Base-by-base conservation (phyloP, 257 asterid species). In the Nicotiana attenuata region DNA sequence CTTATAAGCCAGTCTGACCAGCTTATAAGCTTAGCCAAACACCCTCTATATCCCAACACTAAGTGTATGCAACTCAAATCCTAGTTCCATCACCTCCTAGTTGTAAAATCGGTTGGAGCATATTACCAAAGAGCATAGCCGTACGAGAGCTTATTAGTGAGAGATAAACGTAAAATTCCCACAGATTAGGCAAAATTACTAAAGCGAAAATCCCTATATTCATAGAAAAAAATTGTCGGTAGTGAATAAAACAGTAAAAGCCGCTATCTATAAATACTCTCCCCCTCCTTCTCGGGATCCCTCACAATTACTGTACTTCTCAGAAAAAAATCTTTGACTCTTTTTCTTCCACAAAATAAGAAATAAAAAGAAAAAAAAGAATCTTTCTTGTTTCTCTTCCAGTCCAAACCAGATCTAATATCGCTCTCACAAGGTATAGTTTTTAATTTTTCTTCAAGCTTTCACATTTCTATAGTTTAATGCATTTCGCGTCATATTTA, bases 281-380 rank as follows among this genome's bases (percentile, higher is more conserved):
- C 19, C 19, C 68, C 68, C 15, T 63, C 68, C 78, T 69, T 11
- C 35, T 20, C 20, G 78, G 78, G 59, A 41, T 69, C 78, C 78
- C 33, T 69, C 78, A 69, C n/a, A 69, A 69, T 69, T 69, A 41
- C 13, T 69, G 45, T 55, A n/a, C 11, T 17, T 24, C 10, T 20
- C 77, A 35, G 19, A 20, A n/a, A 73, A 24, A 73, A 47, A 73
- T 73, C 41, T 73, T 73, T 73, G 79, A 73, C 79, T 73, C 79
- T 73, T 73, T 73, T 73, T 64, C 38, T 64, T 71, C 78, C 2
- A 47, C 79, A 17, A 22, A 22, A 8, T 17, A 20, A 68, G 3
- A 6, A 11, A 29, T 29, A 28, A 29, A 71, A 22, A 3, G 19
- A 47, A 22, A 20, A 60, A 19, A 9, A 73, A 14, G 4, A 52